phyloP scores from a whole-genome alignment of 352 stramenopile species.

The Nothophytophthora sp. region DNA sequence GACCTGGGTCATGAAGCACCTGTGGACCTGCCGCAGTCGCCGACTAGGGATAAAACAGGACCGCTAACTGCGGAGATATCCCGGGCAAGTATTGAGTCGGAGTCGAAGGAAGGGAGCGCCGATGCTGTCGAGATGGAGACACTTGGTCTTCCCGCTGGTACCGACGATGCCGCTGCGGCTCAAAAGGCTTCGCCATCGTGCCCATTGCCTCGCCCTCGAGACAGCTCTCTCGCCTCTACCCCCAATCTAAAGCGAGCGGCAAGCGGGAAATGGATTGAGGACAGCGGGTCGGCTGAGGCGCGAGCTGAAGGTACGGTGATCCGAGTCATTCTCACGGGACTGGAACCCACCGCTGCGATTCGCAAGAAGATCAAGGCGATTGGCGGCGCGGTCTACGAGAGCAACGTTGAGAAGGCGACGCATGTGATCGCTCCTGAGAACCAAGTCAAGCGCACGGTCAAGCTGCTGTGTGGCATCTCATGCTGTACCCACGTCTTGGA shows the following conservation, averaged over 20 bases:
- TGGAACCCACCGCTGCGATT: slow-evolving; percentile 40
- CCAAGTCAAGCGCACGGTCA: slow-evolving; percentile 58
- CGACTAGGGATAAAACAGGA: not conserved
- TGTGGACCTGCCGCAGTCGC: not conserved
- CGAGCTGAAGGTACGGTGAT: slow-evolving; percentile 21
- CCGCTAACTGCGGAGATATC: too few relatives aligned
- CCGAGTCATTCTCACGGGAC: slow-evolving; percentile 47
- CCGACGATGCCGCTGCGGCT: not conserved
- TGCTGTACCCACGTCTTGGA: slow-evolving; percentile 54
- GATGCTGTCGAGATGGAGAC: too few relatives aligned
- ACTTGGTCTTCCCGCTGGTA: too few relatives aligned
- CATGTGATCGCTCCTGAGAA: slow-evolving; percentile 48
- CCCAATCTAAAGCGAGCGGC: slow-evolving; percentile 8
- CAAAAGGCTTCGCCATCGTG: not conserved
- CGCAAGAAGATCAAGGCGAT: slow-evolving; percentile 50
- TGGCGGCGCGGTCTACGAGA: slow-evolving; percentile 39
- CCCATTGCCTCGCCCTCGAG: not conserved
- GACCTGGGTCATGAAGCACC: slow-evolving; percentile 1
- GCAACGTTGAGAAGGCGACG: slow-evolving; percentile 40
- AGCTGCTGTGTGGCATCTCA: slow-evolving; percentile 58
- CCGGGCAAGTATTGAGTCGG: too few relatives aligned
- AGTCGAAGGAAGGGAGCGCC: too few relatives aligned
- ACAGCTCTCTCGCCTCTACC: slow-evolving; percentile 3
- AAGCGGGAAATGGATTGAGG: slow-evolving; percentile 9
- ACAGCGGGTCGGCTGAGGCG: slow-evolving; percentile 10